Evolutionary conservation across 768 basidiomycete species (phyloP).

Genomic region (Solioccasus polychromus): DNA sequence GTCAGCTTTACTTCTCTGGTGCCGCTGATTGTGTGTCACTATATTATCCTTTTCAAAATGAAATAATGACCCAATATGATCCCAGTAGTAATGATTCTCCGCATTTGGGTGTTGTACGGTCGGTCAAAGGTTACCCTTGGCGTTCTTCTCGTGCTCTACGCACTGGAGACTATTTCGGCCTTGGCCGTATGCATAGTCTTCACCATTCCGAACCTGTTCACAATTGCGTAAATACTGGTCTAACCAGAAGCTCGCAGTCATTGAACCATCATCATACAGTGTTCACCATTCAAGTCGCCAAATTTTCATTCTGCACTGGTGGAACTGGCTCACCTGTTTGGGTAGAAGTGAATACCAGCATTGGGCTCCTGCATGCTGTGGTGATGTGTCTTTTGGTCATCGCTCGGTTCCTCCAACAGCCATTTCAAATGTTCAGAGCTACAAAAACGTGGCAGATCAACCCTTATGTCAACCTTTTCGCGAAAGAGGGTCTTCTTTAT

Average conservation of each 20-base stretch:
- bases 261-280: too few species aligned
- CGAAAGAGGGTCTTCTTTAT: too few species aligned
- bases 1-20: too few species aligned
- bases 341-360: too few species aligned
- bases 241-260: too few species aligned
- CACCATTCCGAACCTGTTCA: not conserved
- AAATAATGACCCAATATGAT: too few species aligned
- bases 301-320: too few species aligned
- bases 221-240: too few species aligned
- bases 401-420: not conserved
- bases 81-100: not conserved
- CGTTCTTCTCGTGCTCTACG: not conserved
- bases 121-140: not conserved
- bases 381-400: not conserved
- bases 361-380: not conserved
- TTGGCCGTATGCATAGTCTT: not conserved
- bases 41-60: too few species aligned
- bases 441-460: not conserved
- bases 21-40: too few species aligned
- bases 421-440: not conserved
- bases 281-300: too few species aligned
- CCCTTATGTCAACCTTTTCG: conserved; percentile 3
- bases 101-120: not conserved
- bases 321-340: too few species aligned
- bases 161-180: not conserved